Base-by-base conservation (phyloP, 2,329 filamentous ascomycete species). In the Didymella pinodella region DNA sequence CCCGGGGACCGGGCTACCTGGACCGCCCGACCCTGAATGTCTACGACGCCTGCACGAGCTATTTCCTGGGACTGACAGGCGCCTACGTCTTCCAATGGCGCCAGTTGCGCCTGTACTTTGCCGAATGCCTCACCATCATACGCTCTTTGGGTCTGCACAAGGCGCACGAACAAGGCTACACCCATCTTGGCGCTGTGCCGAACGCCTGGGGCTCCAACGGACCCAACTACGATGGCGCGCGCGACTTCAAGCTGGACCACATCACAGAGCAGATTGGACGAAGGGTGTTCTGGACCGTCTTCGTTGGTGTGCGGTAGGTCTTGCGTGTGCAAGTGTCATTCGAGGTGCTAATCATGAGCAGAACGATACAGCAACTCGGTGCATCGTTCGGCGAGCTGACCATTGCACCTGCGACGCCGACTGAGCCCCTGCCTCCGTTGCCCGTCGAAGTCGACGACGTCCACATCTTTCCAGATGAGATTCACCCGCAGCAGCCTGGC, bases 361-460 rank as follows among this genome's bases (percentile, higher is more conserved):
- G 89, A 61, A 91, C 91, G 0, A 86, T 96, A 75, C 86, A 90
- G 54, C 92, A 96, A 72, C 80, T 95, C 18, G 92, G 91, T 32
- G 86, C 86, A 16, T 86, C 86, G 0, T 88, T 90, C 61, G 86
- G 86, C 34, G 91, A 93, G 67, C 80, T 93, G 36, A 84, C 90
- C 34, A 88, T 96, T 49, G 87, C 90, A 8, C 92, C 92, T 3
- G 88, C 90, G 1, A 96, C 91, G 0, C 86, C 88, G 0, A 88
- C 84, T 26, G 86, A 92, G 43, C 89, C 88, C 4, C 92, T 95
- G 65, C 93, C 93, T 3, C 89, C 91, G 7, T 82, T 93, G 12
- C 93, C 93, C 0, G 80, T 89, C 20, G 92, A 96, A 69, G 87
- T 96, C 0, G 93, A 97, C 66, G 93, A 97, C 75, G 88, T 90